Base-by-base conservation (phyloP, 1,284 basidiomycete species). In the Puccinia coronata region DNA sequence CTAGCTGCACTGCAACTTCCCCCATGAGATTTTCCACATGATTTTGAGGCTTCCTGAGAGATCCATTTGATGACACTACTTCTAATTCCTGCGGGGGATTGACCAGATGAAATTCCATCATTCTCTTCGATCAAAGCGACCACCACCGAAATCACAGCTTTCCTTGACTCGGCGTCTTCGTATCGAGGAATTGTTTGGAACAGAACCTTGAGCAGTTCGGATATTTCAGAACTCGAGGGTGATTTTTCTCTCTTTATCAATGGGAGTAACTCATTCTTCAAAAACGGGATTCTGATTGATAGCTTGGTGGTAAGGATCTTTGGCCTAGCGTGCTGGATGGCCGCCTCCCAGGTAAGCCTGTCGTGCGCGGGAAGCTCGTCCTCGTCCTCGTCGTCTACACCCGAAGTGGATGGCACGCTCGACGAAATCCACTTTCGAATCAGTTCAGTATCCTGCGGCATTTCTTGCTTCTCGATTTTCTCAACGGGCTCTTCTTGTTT, bases 101-200 rank as follows among this genome's bases (percentile, higher is more conserved):
- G 9, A 31, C 20, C 49, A 1, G 5, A 5, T n/a, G 53, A 20
- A 12, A 51, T 55, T 53, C 34, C n/a, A 36, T 81, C 72, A 36
- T 70, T 81, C 25, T 72, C 34, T 28, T 69, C 49, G 51, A 81
- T 67, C 43, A 81, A n/a, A 43, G 72, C 63, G 25, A 65, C 34
- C 39, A 81, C 16, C 25, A 81, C 61, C 47, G 39, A 43, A 14
- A 81, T 73, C 28, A 49, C 80, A 31, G 80, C 80, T 51, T 75
- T 75, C 63, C 72, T 61, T 11, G 80, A 81, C 25, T 73, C 59
- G 53, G 72, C 41, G 36, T 81, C 80, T 28, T 81, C 80, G 61
- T 81, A 81, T 55, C 80, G 59, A 36, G 80, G 80, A 59, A 81
- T 81, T 23, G 80, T 81, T 51, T 75, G 63, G 28, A 74, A 81